Evolutionary conservation across 2,329 filamentous ascomycete genomes (phyloP).

Genomic region (Akanthomyces lecanii): DNA sequence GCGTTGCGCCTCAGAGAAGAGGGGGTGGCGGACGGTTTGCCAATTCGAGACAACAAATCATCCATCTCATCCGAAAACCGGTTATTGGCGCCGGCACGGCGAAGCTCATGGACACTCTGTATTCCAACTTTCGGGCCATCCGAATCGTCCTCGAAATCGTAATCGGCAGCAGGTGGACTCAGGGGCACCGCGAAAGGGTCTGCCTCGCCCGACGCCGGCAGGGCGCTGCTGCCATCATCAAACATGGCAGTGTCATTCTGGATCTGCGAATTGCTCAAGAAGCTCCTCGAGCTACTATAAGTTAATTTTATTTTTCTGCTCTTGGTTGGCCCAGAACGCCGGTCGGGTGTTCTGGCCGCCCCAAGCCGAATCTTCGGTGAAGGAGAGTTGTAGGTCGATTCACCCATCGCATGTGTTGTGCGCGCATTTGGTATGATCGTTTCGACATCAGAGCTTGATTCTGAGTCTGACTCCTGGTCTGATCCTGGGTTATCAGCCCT

Average conservation of each 20-base stretch:
- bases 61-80: constrained; percentile 63
- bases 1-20: constrained; percentile 54
- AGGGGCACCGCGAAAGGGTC: constrained; percentile 1
- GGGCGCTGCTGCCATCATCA: constrained; percentile 2
- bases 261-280: constrained; percentile 26
- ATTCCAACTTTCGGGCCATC: constrained; percentile 45
- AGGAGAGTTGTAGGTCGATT: background rate
- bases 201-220: background rate
- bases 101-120: constrained; percentile 60
- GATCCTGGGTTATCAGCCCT: constrained; percentile 32
- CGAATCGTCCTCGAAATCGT: constrained; percentile 32
- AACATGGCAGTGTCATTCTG: constrained; percentile 18
- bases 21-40: constrained; percentile 41
- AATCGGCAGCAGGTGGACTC: constrained; percentile 22
- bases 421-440: background rate
- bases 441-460: background rate
- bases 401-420: background rate
- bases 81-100: constrained; percentile 62
- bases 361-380: constrained; percentile 1
- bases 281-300: constrained; percentile 32
- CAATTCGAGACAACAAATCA: constrained; percentile 59
- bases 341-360: constrained; percentile 24
- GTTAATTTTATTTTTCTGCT: constrained; percentile 33
- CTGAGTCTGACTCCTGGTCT: constrained; percentile 22
- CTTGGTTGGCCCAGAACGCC: constrained; percentile 25